Base-by-base conservation (phyloP, 306 rosid genomes). In the Datisca glomerata region DNA sequence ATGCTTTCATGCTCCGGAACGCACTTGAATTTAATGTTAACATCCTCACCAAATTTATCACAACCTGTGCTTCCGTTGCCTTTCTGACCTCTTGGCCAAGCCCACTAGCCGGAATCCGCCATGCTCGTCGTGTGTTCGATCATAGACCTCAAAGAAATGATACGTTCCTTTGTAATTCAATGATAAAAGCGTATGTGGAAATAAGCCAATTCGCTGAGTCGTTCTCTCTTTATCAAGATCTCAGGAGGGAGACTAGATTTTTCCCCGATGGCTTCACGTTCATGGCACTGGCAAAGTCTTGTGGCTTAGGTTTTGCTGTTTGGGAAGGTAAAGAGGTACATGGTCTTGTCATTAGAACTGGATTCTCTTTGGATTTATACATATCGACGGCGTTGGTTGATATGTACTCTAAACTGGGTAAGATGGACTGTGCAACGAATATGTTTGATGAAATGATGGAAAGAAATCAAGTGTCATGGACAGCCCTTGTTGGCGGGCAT, bases 11-110 rank as follows among this genome's bases (percentile, higher is more conserved):
- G 49, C 78, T 79, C 38, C 59, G 59, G 21, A 64, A 75, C 53
- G 61, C 82, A n/a, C 75, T 79, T 28, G 52, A 70, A 12, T 33
- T 46, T 44, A 84, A 84, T 16, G 45, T 63, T 60, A 75, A 73
- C 47, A 85, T 73, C 53, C 73, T 79, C 44, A 36, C 94, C 23
- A 70, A 74, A n/a, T 72, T 78, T 69, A 70, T 83, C 53, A 15
- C 78, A 8, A 27, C 72, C 50, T 67, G 54, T 52, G 35, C 71
- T 18, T 61, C 80, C 43, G 29, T 65, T 29, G 43, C 69, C 9
- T 32, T 33, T 8, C 15, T 21, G 4, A 34, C 42, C 45, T n/a
- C 47, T 7, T 47, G 19, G 5, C 51, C 38, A 12, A 35, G 25
- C 55, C 55, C 75, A 7, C 33, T 52, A 5, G 24, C 51, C 20